phyloP scores from a whole-genome alignment of 768 basidiomycete species.

The Panus rudis region DNA sequence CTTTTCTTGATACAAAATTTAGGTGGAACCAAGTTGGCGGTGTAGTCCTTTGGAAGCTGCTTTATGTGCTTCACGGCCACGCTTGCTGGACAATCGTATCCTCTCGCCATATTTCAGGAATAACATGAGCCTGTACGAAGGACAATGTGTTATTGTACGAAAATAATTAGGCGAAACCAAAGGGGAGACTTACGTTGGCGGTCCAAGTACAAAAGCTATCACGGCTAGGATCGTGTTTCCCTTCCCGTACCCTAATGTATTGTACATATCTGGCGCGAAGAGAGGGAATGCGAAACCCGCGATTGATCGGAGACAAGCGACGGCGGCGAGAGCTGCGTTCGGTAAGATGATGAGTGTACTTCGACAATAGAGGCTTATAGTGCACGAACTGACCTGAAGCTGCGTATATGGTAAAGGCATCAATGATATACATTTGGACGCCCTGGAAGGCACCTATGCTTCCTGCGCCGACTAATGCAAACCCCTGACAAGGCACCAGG shows the following conservation, averaged over 20 bases:
- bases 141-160: constrained; percentile 10
- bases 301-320: constrained; percentile 52
- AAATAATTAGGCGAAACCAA: constrained; percentile 8
- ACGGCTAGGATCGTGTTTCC: constrained; percentile 58
- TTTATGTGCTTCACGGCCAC: too few relatives aligned
- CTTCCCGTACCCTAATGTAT: constrained; percentile 58
- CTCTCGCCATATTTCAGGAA: constrained; percentile 38
- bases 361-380: constrained; percentile 42
- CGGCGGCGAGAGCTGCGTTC: constrained; percentile 60
- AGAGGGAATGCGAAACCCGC: constrained; percentile 71
- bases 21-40: too few relatives aligned
- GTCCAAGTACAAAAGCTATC: constrained; percentile 49
- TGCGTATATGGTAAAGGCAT: constrained; percentile 58
- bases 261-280: constrained; percentile 65
- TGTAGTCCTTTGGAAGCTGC: too few relatives aligned
- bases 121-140: constrained; percentile 29
- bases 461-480: constrained; percentile 47
- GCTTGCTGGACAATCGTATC: constrained; percentile 33
- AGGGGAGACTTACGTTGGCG: constrained; percentile 40
- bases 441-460: constrained; percentile 56
- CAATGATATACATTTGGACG: constrained; percentile 63
- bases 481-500: constrained; percentile 36
- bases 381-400: constrained; percentile 55
- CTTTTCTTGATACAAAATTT: too few relatives aligned
- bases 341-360: constrained; percentile 9